phyloP scores from a whole-genome alignment of 192 early-diverging fungal genomes.

The Entomortierella lignicola region DNA sequence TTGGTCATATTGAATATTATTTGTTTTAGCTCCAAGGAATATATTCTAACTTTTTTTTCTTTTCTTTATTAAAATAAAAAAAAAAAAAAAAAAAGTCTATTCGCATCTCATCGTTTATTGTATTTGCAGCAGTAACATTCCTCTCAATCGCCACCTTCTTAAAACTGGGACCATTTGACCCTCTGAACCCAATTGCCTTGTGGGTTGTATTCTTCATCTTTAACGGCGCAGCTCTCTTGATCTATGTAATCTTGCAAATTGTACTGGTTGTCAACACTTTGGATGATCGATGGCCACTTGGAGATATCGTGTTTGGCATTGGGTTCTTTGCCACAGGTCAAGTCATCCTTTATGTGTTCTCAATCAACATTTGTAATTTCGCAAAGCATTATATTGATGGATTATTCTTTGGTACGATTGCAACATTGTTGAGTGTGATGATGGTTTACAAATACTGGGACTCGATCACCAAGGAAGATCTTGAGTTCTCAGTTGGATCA shows the following conservation, averaged over 20 bases:
- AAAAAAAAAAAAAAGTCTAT: too few relatives aligned
- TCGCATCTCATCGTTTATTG: conserved; percentile 83
- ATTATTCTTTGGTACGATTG: conserved; percentile 95
- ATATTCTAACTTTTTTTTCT: not conserved
- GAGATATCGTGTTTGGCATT: conserved; percentile 91
- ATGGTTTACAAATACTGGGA: conserved; percentile 99
- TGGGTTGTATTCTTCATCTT: conserved; percentile 92
- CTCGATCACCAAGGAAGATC: conserved; percentile 97
- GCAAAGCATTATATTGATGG: conserved; percentile 98
- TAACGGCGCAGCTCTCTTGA: conserved; percentile 80
- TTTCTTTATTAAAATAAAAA: too few relatives aligned
- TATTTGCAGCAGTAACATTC: conserved; percentile 83
- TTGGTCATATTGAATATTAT: too few relatives aligned
- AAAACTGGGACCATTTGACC: conserved; percentile 69
- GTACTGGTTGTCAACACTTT: conserved; percentile 94
- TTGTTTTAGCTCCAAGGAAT: too few relatives aligned
- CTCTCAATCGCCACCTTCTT: conserved; percentile 88
- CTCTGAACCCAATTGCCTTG: conserved; percentile 74
- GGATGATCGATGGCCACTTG: conserved; percentile 96
- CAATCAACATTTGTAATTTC: conserved; percentile 82
- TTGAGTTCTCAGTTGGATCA: conserved; percentile 88
- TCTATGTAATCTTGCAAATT: conserved; percentile 93
- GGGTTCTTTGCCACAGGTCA: conserved; percentile 90
- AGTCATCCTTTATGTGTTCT: conserved; percentile 85
- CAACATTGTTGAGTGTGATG: conserved; percentile 93